Base-by-base conservation (phyloP, 176 grass and related monocot genomes). In the Thinopyrum elongatum region DNA sequence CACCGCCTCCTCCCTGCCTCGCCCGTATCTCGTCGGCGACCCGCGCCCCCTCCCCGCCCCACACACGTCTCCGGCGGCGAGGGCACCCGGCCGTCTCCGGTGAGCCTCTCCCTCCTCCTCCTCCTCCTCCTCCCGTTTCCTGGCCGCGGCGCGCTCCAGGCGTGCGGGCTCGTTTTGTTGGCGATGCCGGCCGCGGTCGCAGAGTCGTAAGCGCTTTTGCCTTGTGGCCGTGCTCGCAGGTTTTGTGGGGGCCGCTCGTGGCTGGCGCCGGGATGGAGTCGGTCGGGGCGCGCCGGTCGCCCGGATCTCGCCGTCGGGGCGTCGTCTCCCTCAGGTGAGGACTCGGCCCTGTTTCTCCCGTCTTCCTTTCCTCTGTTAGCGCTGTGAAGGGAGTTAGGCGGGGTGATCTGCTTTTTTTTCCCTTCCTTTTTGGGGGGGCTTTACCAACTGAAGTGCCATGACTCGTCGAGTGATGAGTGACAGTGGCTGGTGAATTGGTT, bases 231-330 rank as follows among this genome's bases (percentile, higher is more conserved):
- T 84, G 69, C 35, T 35, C 61, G 70, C 61, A 88, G 89, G 89
- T 68, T 53, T 62, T 73, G 81, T 91, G 61, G 77, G 80, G 80
- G 42, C 42, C 42, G 42, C 42, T 13, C 42, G 80, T 33, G 77
- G 46, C 78, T 77, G 89, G 89, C 70, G 77, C 16, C 62, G 82
- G 81, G 70, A 91, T 91, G 90, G 77, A 64, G 70, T 13, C 81
- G 82, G 70, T 5, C 29, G 69, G 76, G 36, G 44, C 44, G 44
- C 46, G 84, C 80, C 76, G 76, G 80, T 69, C 76, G 85, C 81
- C 77, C 25, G 77, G 86, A 91, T 85, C 90, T 91, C 63, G 47
- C 63, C 63, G 86, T 57, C 77, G 70, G 77, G 81, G 63, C 70
- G 70, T 70, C 77, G 49, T 19, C 49, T 68, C 68, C 19, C 36